Base-by-base conservation (phyloP, 78 protist species). In the Pelomyxa schiedti region DNA sequence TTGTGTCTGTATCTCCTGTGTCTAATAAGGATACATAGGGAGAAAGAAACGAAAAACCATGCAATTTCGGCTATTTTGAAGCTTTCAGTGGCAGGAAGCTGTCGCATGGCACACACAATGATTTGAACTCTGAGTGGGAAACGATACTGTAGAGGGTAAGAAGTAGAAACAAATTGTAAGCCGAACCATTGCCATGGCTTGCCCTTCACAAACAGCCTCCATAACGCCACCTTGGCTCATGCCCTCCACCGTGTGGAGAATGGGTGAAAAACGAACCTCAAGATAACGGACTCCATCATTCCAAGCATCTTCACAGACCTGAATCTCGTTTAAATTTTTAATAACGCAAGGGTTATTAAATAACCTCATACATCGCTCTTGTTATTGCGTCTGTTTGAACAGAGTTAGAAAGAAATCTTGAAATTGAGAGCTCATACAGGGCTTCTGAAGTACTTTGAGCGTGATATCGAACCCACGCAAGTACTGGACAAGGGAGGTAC, bases 31-130 rank as follows among this genome's bases (percentile, higher is more conserved):
- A n/a, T 52, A n/a, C 24, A 52, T n/a, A 52, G 36, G 24, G 24
- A 52, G 24, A 7, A n/a, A n/a, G n/a, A n/a, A n/a, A n/a, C n/a
- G n/a, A n/a, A n/a, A n/a, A n/a, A n/a, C 82, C 87, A 81, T n/a
- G 87, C 88, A 70, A 89, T 66, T 26, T 86, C 88, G 1, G 91
- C 92, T 3, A 87, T 24, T 37, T 65, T 65, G 28, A 53, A 41
- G 0, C 81, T 40, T 7, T 68, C 52, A 2, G 32, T 8, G 42
- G 91, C 74, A 36, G 30, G 35, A 22, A 86, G 7, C 67, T 79
- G 81, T 5, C 91, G 41, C 30, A 91, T 9, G n/a, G 84, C 93
- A 74, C 93, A 91, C 16, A 91, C 92, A 39, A 91, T 91, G 69
- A 91, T 78, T 29, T 88, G 71, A 52, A 37, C 75, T 22, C 65